These are phyloP conservation scores for Solanum sitiens DNA, from an alignment of 257 asterid genomes.

Conservation along the genomic window DNA sequence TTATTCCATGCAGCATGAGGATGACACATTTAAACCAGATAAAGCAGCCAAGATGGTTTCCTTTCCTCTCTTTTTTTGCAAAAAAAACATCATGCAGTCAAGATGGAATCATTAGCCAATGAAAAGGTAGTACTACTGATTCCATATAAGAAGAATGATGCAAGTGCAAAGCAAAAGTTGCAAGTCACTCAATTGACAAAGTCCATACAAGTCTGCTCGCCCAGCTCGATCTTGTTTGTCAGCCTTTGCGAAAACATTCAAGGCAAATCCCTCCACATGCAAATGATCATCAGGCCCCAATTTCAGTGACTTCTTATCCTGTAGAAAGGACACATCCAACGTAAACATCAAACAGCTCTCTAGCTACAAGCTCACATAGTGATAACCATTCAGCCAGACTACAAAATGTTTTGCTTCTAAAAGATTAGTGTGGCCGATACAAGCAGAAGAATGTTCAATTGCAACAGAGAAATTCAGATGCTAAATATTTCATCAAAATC, in stretches of 20 bases:
- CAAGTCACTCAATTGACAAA: neutral
- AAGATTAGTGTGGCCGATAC: neutral
- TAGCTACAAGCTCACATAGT: neutral
- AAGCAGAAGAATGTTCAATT: neutral
- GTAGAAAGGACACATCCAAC: neutral
- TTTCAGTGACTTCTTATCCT: conserved; percentile 85
- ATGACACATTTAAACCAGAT: neutral
- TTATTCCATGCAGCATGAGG: neutral
- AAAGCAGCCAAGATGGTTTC: neutral
- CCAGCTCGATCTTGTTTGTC: conserved; percentile 97
- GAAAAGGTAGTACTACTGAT: neutral
- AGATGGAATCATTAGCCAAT: neutral
- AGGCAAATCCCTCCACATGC: conserved; percentile 88
- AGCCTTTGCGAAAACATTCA: conserved; percentile 74
- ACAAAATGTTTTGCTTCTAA: neutral
- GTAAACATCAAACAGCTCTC: neutral
- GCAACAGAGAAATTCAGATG: neutral
- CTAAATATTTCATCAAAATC: neutral
- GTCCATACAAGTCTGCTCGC: conserved; percentile 68
- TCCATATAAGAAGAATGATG: neutral
- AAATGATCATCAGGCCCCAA: conserved; percentile 80
- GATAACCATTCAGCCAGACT: neutral
- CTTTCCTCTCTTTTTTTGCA: neutral
- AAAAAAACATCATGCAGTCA: neutral
- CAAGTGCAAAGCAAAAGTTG: neutral